A percentile compares a stretch with the other conserved stretches of the same genome.
These are phyloP conservation scores for Truncatella angustata DNA, from an alignment of 2,329 filamentous ascomycete species.

Conservation along the genomic window DNA sequence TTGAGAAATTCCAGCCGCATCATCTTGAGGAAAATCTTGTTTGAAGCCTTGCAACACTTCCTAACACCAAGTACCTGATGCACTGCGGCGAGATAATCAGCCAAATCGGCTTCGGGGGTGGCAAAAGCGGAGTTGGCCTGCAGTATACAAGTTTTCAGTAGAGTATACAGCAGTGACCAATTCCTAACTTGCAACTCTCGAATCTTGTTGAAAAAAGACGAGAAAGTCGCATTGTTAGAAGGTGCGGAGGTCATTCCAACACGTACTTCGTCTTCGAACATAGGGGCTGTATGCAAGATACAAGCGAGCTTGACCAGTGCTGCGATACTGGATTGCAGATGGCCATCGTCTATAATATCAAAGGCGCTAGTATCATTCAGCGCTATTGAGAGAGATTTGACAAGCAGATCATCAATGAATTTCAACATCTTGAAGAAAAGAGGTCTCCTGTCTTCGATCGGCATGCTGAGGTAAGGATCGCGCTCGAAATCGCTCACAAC, in stretches of 20 bases:
- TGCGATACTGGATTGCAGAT: slow-evolving; percentile 70
- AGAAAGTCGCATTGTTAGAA: slow-evolving; percentile 53
- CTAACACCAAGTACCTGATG: slow-evolving; percentile 84
- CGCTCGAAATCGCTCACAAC: slow-evolving; percentile 62
- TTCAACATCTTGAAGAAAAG: slow-evolving; percentile 75
- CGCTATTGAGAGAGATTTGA: slow-evolving; percentile 67
- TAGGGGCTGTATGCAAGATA: slow-evolving; percentile 73
- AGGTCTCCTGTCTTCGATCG: slow-evolving; percentile 64
- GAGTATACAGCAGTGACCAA: slow-evolving; percentile 83
- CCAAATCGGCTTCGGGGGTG: slow-evolving; percentile 67
- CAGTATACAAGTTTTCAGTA: slow-evolving; percentile 72
- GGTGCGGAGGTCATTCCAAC: slow-evolving; percentile 68
- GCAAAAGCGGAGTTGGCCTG: slow-evolving; percentile 66
- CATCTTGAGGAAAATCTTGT: slow-evolving; percentile 85
- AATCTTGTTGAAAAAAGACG: slow-evolving; percentile 64
- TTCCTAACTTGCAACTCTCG: slow-evolving; percentile 84
- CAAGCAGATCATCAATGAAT: slow-evolving; percentile 73
- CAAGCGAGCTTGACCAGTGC: slow-evolving; percentile 70
- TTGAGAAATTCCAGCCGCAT: slow-evolving; percentile 82
- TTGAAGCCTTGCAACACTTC: slow-evolving; percentile 79
- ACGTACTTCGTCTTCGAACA: slow-evolving; percentile 83
- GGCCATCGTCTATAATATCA: slow-evolving; percentile 79
- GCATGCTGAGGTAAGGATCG: slow-evolving; percentile 61
- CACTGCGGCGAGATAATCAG: slow-evolving; percentile 76
- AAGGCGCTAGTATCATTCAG: slow-evolving; percentile 69